These are phyloP conservation scores for Chalciporus sphaerocephalus DNA, from an alignment of 768 basidiomycete species.

Conservation along the genomic window DNA sequence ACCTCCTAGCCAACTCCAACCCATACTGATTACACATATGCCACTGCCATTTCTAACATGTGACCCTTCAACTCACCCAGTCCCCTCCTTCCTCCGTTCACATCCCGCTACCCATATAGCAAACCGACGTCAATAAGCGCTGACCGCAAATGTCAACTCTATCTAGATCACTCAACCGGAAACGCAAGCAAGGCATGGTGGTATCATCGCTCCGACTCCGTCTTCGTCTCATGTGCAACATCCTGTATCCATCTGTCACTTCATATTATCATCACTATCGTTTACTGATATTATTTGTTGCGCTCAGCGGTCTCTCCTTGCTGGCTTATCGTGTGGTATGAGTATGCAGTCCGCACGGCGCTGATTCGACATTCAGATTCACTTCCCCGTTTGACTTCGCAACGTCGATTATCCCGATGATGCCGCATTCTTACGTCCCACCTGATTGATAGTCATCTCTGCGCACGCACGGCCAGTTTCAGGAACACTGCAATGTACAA, in stretches of 20 bases:
- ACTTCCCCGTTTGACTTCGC: neutral
- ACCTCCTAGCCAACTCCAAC: neutral
- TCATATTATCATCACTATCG: neutral
- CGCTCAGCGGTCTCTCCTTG: neutral
- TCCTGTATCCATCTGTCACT: neutral
- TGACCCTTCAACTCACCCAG: neutral
- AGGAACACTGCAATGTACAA: neutral
- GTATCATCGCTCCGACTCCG: neutral
- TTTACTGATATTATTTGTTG: neutral
- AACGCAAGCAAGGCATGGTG: conserved; percentile 1
- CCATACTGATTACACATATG: no score
- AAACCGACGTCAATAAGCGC: conserved; percentile 9
- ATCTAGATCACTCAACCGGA: conserved; percentile 4
- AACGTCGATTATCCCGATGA: neutral
- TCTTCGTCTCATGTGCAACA: neutral
- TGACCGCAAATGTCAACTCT: conserved; percentile 4
- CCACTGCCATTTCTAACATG: conserved; percentile 3
- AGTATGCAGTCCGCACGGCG: neutral
- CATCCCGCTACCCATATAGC: neutral
- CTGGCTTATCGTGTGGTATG: neutral
- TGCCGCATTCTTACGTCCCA: neutral
- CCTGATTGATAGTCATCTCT: no score
- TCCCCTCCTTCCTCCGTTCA: conserved; percentile 6
- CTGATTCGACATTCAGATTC: neutral
- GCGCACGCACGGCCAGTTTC: no score